Base-by-base conservation (phyloP, 139 green algal species). In the Chlamydomonas sphaeroides region DNA sequence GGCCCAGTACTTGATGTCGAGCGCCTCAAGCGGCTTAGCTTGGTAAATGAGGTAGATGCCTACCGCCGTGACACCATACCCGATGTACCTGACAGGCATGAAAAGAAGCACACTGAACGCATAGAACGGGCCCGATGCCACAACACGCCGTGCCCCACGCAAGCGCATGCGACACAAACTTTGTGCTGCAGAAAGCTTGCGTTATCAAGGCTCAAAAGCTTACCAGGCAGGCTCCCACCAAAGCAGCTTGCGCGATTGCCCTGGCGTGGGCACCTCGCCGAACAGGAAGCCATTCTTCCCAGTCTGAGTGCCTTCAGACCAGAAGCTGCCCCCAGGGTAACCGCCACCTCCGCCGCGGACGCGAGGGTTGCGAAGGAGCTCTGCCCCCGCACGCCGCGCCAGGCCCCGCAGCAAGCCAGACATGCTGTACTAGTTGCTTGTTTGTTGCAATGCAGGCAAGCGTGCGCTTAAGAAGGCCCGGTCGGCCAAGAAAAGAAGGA, bases 181-280 rank as follows among this genome's bases (percentile, higher is more conserved):
- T n/a, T n/a, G n/a, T n/a, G n/a, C n/a, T n/a, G n/a, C n/a, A n/a
- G n/a, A n/a, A n/a, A 77, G 30, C 4, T 32, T 33, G 25, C 21
- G 17, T 33, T 5, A 14, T 33, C 26, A 33, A 6, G 25, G 1
- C 4, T 14, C 25, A 63, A 63, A 8, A 8, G 11, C 33, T 91
- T 78, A 98, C 95, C 92, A 97, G 14, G 90, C 90, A 7, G 89
- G 91, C 88, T 98, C 95, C 95, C 95, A 98, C 71, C 89, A 93
- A 85, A 98, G 93, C 89, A 87, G 92, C 51, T 94, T 93, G 41
- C 95, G 88, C 23, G 83, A 83, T 79, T 96, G 85, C 1, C 95
- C 95, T 32, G 93, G 79, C 0, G 91, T 85, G 17, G 95, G 94
- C 26, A 93, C 92, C 80, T 98, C 95, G 28, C 91, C 91, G 69